A percentile compares a stretch with the other conserved stretches of the same genome.
Conservation (phyloP, 495 filamentous ascomycete genomes). For the Penicillium odoratum region DNA sequence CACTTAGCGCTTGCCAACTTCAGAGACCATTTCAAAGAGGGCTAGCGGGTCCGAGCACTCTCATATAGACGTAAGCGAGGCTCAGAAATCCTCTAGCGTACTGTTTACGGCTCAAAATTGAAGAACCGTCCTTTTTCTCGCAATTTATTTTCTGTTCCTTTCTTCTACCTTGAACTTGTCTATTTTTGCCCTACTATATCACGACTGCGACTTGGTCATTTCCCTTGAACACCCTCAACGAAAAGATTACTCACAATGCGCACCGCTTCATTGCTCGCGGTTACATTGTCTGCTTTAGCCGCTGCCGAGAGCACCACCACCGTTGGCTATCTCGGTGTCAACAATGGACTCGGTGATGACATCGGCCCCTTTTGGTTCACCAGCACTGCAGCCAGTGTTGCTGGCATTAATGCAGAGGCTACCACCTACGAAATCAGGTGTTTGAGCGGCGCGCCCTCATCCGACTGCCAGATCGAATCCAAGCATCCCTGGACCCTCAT, state of each 20-base stretch:
- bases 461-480: constrained; percentile 18
- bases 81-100: too few relatives aligned
- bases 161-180: too few relatives aligned
- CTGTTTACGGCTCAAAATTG: too few relatives aligned
- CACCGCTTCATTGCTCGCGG: constrained; percentile 1
- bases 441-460: constrained; percentile 15
- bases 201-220: too few relatives aligned
- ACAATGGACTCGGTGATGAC: not conserved
- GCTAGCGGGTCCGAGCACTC: too few relatives aligned
- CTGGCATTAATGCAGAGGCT: constrained; percentile 21
- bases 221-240: too few relatives aligned
- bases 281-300: not conserved
- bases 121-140: too few relatives aligned
- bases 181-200: too few relatives aligned
- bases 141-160: too few relatives aligned
- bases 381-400: constrained; percentile 27
- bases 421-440: constrained; percentile 35
- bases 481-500: constrained; percentile 27
- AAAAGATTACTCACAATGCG: constrained; percentile 2
- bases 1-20: too few relatives aligned
- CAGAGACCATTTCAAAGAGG: too few relatives aligned
- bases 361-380: constrained; percentile 2
- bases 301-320: constrained; percentile 15
- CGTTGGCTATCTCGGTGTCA: constrained; percentile 1
- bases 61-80: too few relatives aligned